Conservation (phyloP, 257 asterid genomes). For the Paraleonurus japonicus region DNA sequence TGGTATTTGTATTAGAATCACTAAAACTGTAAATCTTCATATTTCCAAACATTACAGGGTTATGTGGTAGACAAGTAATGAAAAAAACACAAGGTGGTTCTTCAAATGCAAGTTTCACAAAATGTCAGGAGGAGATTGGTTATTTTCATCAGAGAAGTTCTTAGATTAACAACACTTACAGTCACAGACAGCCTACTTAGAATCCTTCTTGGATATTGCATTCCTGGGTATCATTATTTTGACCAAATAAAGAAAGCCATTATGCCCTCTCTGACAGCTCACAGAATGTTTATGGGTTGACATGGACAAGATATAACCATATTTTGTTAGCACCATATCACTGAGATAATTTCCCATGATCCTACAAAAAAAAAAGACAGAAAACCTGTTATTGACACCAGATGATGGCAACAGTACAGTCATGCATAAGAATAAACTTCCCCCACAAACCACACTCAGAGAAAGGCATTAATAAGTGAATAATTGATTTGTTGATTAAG, state of each 20-base stretch:
- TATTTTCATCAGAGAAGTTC: neutral
- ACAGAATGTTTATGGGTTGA: neutral
- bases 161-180: neutral
- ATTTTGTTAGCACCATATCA: slow-evolving; percentile 1
- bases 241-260: neutral
- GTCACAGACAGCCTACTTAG: neutral
- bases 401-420: neutral
- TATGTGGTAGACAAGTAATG: slow-evolving; percentile 4
- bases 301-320: neutral
- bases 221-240: slow-evolving; percentile 1
- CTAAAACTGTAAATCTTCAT: neutral
- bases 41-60: neutral
- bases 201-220: slow-evolving; percentile 3
- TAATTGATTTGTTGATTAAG: neutral
- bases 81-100: slow-evolving; percentile 4
- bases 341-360: neutral
- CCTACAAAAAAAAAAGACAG: neutral
- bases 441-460: neutral
- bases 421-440: neutral
- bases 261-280: slow-evolving; percentile 8
- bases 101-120: slow-evolving; percentile 1
- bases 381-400: slow-evolving; percentile 1
- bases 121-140: neutral
- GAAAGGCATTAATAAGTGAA: neutral
- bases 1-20: neutral